phyloP scores from a whole-genome alignment of 2,329 filamentous ascomycete species.

The Penicillium psychrosexuale region DNA sequence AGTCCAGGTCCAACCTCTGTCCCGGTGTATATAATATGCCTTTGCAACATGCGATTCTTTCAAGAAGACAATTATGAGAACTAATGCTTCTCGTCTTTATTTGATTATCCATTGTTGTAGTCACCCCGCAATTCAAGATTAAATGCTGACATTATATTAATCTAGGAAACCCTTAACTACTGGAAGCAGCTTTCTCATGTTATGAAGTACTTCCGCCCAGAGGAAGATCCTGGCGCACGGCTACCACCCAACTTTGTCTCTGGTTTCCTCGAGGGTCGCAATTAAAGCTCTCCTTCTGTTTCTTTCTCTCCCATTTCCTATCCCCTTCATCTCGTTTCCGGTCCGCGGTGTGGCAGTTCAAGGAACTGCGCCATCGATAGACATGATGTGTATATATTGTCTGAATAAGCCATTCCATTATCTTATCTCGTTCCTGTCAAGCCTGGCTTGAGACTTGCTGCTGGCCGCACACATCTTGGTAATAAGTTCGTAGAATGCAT shows the following conservation, averaged over 20 bases:
- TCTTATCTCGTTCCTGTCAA: conserved; percentile 3
- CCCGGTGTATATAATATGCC: background rate
- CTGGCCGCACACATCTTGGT: background rate
- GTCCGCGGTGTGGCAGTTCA: conserved; percentile 18
- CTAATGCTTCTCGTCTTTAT: background rate
- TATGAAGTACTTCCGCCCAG: conserved; percentile 92
- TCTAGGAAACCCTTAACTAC: conserved; percentile 94
- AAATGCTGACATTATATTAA: background rate
- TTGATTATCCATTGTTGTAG: background rate
- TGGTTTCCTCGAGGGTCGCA: conserved; percentile 86
- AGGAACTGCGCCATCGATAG: conserved; percentile 23
- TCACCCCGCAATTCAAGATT: background rate
- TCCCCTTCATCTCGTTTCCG: conserved; percentile 18
- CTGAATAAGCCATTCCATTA: conserved; percentile 28
- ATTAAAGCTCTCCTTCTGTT: conserved; percentile 27
- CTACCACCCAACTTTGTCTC: conserved; percentile 88
- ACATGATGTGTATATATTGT: conserved; percentile 40
- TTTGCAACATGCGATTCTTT: background rate
- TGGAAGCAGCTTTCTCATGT: conserved; percentile 97
- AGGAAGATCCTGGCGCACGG: conserved; percentile 71
- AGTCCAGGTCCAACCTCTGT: conserved; percentile 12
- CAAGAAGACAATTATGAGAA: background rate
- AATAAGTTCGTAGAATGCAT: background rate
- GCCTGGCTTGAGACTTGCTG: background rate
- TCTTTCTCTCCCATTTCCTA: conserved; percentile 11